Percentiles rank a stretch among this genome's conserved stretches.
Conservation (phyloP, 2,329 filamentous ascomycete genomes). For the Epichloe aotearoae region DNA sequence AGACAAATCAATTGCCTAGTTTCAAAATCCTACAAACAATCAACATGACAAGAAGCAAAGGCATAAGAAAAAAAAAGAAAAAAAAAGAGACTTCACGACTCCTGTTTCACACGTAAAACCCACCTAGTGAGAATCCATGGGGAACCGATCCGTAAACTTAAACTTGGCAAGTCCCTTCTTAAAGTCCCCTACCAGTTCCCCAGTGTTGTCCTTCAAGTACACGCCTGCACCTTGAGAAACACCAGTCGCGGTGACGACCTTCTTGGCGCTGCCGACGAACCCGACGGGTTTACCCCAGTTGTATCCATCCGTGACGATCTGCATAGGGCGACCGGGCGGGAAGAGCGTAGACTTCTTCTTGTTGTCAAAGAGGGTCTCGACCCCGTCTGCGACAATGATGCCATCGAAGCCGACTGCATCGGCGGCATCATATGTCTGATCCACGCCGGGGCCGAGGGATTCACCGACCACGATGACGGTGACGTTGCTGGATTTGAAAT, state of each 20-base stretch:
- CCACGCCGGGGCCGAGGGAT: conserved; percentile 36
- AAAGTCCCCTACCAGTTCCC: conserved; percentile 30
- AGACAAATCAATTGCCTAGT: too few species aligned
- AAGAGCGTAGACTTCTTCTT: conserved; percentile 39
- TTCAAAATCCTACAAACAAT: too few species aligned
- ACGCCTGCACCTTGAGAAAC: conserved; percentile 31
- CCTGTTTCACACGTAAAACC: conserved; percentile 2
- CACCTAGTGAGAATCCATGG: conserved; percentile 29
- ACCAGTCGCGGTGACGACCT: conserved; percentile 27
- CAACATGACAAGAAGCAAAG: neutral
- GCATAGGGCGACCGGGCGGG: conserved; percentile 47
- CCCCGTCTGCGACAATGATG: conserved; percentile 44
- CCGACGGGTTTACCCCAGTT: conserved; percentile 59
- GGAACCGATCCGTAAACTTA: conserved; percentile 52
- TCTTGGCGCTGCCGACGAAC: conserved; percentile 34
- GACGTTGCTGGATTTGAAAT: conserved; percentile 37
- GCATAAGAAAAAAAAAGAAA: neutral
- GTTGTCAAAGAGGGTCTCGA: conserved; percentile 36
- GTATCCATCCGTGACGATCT: conserved; percentile 51
- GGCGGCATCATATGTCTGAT: conserved; percentile 50
- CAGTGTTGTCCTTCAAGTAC: conserved; percentile 21
- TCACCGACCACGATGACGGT: conserved; percentile 49
- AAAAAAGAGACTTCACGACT: neutral
- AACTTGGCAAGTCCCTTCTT: conserved; percentile 48
- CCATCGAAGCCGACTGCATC: conserved; percentile 51